phyloP scores from a whole-genome alignment of 1,284 basidiomycete species.

The Pseudozyma hubeiensis region DNA sequence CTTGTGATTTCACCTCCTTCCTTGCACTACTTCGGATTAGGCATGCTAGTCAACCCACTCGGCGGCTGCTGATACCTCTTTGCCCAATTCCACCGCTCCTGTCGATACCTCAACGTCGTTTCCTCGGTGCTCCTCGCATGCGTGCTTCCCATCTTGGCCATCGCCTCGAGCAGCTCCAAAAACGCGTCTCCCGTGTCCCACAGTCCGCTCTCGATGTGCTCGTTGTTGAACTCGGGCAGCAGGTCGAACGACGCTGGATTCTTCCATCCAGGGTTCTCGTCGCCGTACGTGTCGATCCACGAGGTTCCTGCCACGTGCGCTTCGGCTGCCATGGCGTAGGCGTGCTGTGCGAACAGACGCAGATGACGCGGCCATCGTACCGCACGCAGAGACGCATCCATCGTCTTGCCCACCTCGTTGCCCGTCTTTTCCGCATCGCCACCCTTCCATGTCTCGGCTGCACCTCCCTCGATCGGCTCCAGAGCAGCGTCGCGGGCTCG shows the following conservation, averaged over 20 bases:
- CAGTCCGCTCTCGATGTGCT: slow-evolving; percentile 42
- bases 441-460: slow-evolving; percentile 9
- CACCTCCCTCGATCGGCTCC: slow-evolving; percentile 30
- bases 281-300: slow-evolving; percentile 34
- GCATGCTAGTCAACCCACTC: slow-evolving; percentile 36
- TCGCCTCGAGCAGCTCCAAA: slow-evolving; percentile 45
- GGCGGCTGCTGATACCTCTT: slow-evolving; percentile 40
- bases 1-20: no score
- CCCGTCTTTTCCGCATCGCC: slow-evolving; percentile 48
- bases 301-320: slow-evolving; percentile 42
- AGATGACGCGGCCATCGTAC: slow-evolving; percentile 58
- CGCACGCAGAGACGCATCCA: slow-evolving; percentile 47
- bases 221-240: slow-evolving; percentile 34
- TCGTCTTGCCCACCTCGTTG: slow-evolving; percentile 52
- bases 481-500: slow-evolving; percentile 44
- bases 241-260: slow-evolving; percentile 41
- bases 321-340: slow-evolving; percentile 58
- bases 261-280: slow-evolving; percentile 42
- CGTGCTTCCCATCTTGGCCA: slow-evolving; percentile 53
- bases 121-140: slow-evolving; percentile 48
- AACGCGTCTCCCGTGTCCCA: slow-evolving; percentile 55
- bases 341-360: slow-evolving; percentile 52
- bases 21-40: slow-evolving; percentile 16
- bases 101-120: slow-evolving; percentile 40
- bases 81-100: slow-evolving; percentile 50